Percentiles rank a stretch among this genome's conserved stretches.
phyloP scores from a whole-genome alignment of 1,284 basidiomycete genomes.

The Puccinia triticina region DNA sequence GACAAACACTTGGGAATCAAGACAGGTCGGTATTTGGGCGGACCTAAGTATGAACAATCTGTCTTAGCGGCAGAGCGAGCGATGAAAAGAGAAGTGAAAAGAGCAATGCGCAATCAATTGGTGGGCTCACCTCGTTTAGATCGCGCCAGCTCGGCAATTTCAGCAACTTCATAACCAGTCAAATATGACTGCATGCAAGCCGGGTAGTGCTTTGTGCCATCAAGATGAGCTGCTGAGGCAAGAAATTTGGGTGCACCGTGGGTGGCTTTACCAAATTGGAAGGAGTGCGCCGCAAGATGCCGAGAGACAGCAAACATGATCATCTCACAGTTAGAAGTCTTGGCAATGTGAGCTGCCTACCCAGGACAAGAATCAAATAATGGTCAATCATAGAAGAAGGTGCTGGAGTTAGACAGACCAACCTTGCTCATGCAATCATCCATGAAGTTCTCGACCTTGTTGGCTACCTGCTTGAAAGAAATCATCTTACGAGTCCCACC shows the following conservation, averaged over 20 bases:
- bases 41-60: too few relatives aligned
- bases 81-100: too few relatives aligned
- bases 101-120: too few relatives aligned
- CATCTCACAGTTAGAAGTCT: not conserved
- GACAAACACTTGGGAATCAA: too few relatives aligned
- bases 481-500: not conserved
- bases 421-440: not conserved
- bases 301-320: not conserved
- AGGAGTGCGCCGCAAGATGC: not conserved
- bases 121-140: too few relatives aligned
- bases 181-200: not conserved
- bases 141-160: too few relatives aligned
- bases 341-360: not conserved
- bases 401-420: too few relatives aligned
- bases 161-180: not conserved
- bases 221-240: not conserved
- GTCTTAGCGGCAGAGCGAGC: too few relatives aligned
- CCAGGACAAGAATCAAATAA: not conserved
- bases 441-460: not conserved
- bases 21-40: too few relatives aligned
- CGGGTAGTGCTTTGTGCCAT: not conserved
- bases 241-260: not conserved
- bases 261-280: not conserved
- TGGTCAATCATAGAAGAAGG: too few relatives aligned
- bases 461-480: not conserved